Percentiles rank a stretch among this genome's conserved stretches.
phyloP scores from a whole-genome alignment of 257 asterid species.

The Sherardia arvensis region DNA sequence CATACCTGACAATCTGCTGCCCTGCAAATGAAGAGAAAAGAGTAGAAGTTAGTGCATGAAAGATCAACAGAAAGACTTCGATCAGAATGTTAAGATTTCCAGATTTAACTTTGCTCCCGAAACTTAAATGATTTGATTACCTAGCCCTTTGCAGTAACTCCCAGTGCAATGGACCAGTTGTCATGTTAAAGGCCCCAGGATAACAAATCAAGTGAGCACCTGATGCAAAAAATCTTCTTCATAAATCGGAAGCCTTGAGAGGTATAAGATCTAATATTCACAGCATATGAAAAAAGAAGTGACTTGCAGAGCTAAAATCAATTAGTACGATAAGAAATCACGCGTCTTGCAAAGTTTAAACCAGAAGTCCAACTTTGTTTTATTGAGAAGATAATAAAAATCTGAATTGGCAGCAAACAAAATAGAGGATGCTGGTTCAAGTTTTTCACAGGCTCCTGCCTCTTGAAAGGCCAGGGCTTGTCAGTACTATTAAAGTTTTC shows the following conservation, averaged over 20 bases:
- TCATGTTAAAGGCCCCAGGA: constrained; percentile 96
- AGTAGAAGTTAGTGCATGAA: neutral
- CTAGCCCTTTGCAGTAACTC: constrained; percentile 84
- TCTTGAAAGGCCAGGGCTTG: neutral
- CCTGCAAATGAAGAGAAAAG: constrained; percentile 40
- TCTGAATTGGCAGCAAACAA: neutral
- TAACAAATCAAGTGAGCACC: constrained; percentile 89
- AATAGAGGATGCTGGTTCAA: neutral
- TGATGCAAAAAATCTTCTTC: constrained; percentile 21
- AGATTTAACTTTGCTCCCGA: neutral
- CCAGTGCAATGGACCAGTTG: constrained; percentile 93
- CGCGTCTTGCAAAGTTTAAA: neutral
- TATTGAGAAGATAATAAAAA: neutral
- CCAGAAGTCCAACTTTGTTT: neutral
- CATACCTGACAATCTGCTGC: constrained; percentile 85
- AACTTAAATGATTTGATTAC: constrained; percentile 22
- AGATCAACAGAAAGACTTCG: neutral
- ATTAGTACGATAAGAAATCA: neutral
- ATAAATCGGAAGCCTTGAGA: constrained; percentile 12
- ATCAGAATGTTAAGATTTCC: neutral
- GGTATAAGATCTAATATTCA: neutral
- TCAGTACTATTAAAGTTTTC: neutral
- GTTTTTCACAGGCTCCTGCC: neutral
- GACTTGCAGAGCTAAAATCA: neutral
- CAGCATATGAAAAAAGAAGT: neutral